Conservation (phyloP, 495 filamentous ascomycete genomes). For the Rostrohypoxylon terebratum region DNA sequence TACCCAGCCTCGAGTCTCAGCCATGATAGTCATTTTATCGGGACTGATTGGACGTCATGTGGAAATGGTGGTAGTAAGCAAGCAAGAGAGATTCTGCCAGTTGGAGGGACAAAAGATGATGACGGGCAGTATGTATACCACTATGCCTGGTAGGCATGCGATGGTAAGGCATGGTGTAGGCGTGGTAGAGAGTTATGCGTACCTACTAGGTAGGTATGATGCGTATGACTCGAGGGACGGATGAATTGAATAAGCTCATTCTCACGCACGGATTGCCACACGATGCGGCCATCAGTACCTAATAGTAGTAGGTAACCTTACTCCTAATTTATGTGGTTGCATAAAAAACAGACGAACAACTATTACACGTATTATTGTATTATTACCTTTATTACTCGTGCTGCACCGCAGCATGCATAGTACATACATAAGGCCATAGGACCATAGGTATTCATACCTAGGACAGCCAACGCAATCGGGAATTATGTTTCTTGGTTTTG, state of each 20-base stretch:
- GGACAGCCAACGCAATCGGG: conserved; percentile 48
- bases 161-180: background rate
- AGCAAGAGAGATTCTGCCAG: background rate
- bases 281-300: conserved; percentile 39
- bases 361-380: too few species aligned
- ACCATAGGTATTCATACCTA: conserved; percentile 32
- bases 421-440: conserved; percentile 23
- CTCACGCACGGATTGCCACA: conserved; percentile 44
- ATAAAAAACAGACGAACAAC: conserved; percentile 12
- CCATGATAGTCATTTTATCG: conserved; percentile 4
- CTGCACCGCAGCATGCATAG: conserved; percentile 37
- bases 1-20: conserved; percentile 41
- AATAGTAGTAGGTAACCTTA: conserved; percentile 17
- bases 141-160: background rate
- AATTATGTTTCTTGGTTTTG: conserved; percentile 36
- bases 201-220: conserved; percentile 3
- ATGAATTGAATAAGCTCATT: conserved; percentile 40
- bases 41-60: conserved; percentile 25
- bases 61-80: conserved; percentile 16
- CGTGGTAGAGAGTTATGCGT: background rate
- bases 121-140: conserved; percentile 20
- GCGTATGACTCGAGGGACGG: conserved; percentile 41
- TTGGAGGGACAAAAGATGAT: conserved; percentile 11
- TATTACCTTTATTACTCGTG: conserved; percentile 35
- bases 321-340: conserved; percentile 33